A percentile compares a stretch with the other conserved stretches of the same genome.
Conservation (phyloP, 805 yeast species). For the Schizosaccharomyces lindneri region DNA sequence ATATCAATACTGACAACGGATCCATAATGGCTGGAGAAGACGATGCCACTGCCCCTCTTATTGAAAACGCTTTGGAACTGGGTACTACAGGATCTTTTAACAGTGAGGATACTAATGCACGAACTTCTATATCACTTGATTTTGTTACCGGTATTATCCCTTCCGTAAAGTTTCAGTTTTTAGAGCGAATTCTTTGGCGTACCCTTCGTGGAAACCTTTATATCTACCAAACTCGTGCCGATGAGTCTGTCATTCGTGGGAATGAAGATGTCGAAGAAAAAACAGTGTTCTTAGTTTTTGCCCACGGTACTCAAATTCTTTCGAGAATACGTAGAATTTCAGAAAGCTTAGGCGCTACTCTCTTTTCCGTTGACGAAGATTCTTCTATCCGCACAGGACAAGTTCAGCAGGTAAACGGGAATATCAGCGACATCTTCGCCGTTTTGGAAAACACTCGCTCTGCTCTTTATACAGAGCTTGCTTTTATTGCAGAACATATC, state of each 20-base stretch:
- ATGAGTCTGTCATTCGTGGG: neutral
- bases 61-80: constrained; percentile 15
- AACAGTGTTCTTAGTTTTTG: constrained; percentile 65
- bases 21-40: constrained; percentile 12
- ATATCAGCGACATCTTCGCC: constrained; percentile 30
- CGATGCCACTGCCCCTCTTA: constrained; percentile 16
- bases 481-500: constrained; percentile 50
- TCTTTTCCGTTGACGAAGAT: constrained; percentile 35
- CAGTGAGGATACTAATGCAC: neutral
- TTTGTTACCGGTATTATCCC: constrained; percentile 65
- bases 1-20: constrained; percentile 12
- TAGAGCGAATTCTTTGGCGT: constrained; percentile 78
- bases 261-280: constrained; percentile 51
- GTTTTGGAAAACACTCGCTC: constrained; percentile 40
- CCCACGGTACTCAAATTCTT: constrained; percentile 63
- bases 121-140: constrained; percentile 15
- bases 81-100: neutral
- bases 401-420: constrained; percentile 19
- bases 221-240: constrained; percentile 24
- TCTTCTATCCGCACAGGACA: constrained; percentile 16
- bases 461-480: constrained; percentile 52
- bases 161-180: constrained; percentile 37
- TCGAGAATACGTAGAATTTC: constrained; percentile 57
- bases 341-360: constrained; percentile 68
- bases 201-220: constrained; percentile 76